A percentile compares a stretch with the other conserved stretches of the same genome.
Evolutionary conservation across 805 yeast species (phyloP).

Genomic region (Candida michaelii): DNA sequence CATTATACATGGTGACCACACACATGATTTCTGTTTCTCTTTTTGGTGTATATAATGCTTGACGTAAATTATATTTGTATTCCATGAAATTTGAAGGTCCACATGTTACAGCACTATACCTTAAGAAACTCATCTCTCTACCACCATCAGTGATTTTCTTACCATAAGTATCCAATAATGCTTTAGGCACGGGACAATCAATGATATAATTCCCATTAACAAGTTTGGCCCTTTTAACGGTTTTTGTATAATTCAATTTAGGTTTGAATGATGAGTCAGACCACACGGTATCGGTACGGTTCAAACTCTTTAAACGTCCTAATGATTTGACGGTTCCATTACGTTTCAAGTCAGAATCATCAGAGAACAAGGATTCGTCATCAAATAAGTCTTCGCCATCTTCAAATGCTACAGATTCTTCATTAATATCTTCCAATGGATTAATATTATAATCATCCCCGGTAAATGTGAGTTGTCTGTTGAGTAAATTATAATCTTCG

Average conservation of each 20-base stretch:
- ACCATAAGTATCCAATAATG: conserved; percentile 37
- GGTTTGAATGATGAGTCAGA: conserved; percentile 37
- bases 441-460: conserved; percentile 43
- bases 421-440: conserved; percentile 38
- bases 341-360: conserved; percentile 38
- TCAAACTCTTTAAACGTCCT: conserved; percentile 1
- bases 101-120: conserved; percentile 93
- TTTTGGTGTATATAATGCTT: conserved; percentile 71
- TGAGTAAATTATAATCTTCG: conserved; percentile 6
- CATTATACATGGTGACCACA: conserved; percentile 88
- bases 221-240: conserved; percentile 42
- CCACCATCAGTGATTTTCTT: conserved; percentile 32
- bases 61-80: conserved; percentile 77
- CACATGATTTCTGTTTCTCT: conserved; percentile 83
- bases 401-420: conserved; percentile 14
- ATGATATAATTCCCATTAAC: conserved; percentile 45
- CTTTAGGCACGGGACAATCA: conserved; percentile 43
- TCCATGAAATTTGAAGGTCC: conserved; percentile 71
- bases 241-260: conserved; percentile 40
- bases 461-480: conserved; percentile 21
- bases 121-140: conserved; percentile 77
- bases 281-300: conserved; percentile 14
- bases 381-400: conserved; percentile 40
- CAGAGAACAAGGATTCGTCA: conserved; percentile 43
- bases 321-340: conserved; percentile 24